Evolutionary conservation across 257 asterid species (phyloP).

Genomic region (Osmanthus fragrans): DNA sequence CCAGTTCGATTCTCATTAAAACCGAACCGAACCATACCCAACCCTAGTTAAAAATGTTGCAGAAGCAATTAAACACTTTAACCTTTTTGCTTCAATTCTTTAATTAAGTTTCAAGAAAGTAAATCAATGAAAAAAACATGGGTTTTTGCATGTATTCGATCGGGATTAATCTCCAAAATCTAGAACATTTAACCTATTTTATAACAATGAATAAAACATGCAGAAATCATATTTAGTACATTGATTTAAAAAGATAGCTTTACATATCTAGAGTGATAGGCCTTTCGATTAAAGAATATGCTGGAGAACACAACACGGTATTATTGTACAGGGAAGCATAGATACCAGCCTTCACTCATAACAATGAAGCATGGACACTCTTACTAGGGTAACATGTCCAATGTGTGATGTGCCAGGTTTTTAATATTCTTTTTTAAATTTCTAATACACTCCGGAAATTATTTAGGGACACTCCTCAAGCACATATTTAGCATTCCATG

Average conservation of each 20-base stretch:
- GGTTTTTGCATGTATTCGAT: background rate
- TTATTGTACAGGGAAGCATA: background rate
- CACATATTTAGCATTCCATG: background rate
- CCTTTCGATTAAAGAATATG: background rate
- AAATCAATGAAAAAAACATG: background rate
- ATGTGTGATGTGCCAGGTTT: background rate
- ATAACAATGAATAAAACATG: background rate
- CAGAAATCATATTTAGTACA: background rate
- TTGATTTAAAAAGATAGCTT: background rate
- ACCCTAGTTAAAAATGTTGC: no score
- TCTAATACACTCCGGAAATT: no score
- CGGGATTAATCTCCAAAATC: background rate
- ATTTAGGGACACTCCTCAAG: background rate
- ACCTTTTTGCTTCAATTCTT: no score
- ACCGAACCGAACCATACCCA: no score
- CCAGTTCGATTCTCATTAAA: no score
- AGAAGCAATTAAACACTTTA: no score
- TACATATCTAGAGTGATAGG: background rate
- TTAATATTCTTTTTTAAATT: no score
- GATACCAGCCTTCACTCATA: background rate
- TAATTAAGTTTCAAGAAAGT: background rate
- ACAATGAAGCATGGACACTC: background rate
- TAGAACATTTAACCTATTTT: background rate
- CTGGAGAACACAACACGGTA: background rate
- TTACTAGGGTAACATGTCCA: background rate